Percentiles rank a stretch among this genome's conserved stretches.
phyloP scores from a whole-genome alignment of 495 filamentous ascomycete genomes.

The Aspergillus taichungensis region DNA sequence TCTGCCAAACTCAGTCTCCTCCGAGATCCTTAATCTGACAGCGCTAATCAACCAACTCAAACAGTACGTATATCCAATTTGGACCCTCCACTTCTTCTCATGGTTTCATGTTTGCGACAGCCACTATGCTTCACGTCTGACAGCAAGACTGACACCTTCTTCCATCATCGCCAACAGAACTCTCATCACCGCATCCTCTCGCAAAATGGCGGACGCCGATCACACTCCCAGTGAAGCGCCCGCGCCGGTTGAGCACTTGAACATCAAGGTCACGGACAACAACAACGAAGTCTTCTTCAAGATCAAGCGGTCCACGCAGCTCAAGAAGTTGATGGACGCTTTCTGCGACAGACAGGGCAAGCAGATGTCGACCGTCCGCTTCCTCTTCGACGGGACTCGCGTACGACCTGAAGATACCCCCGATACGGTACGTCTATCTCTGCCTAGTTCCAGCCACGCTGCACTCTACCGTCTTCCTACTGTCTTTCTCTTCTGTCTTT shows the following conservation, averaged over 20 bases:
- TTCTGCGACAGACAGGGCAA: slow-evolving; percentile 98
- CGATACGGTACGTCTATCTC: slow-evolving; percentile 62
- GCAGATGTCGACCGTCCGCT: slow-evolving; percentile 71
- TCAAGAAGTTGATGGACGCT: slow-evolving; percentile 98
- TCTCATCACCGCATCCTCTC: neutral
- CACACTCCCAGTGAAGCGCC: slow-evolving; percentile 42
- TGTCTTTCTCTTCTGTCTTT: neutral
- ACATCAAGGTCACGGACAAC: slow-evolving; percentile 99
- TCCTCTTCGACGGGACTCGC: slow-evolving; percentile 89
- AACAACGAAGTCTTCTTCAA: slow-evolving; percentile 99
- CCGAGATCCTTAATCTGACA: too few relatives aligned
- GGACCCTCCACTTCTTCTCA: too few relatives aligned
- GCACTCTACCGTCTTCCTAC: neutral
- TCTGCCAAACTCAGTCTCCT: slow-evolving; percentile 1
- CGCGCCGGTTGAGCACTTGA: slow-evolving; percentile 72
- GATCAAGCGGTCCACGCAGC: slow-evolving; percentile 93
- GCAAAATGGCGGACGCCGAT: slow-evolving; percentile 40
- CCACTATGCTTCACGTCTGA: too few relatives aligned
- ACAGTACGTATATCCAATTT: too few relatives aligned
- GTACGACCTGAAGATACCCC: slow-evolving; percentile 86
- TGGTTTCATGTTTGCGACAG: too few relatives aligned
- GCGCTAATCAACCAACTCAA: too few relatives aligned
- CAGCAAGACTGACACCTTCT: neutral
- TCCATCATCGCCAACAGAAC: slow-evolving; percentile 11
- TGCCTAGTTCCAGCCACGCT: too few relatives aligned